Base-by-base conservation (phyloP, 768 basidiomycete genomes). In the Rubroboletus pulcherrimus region DNA sequence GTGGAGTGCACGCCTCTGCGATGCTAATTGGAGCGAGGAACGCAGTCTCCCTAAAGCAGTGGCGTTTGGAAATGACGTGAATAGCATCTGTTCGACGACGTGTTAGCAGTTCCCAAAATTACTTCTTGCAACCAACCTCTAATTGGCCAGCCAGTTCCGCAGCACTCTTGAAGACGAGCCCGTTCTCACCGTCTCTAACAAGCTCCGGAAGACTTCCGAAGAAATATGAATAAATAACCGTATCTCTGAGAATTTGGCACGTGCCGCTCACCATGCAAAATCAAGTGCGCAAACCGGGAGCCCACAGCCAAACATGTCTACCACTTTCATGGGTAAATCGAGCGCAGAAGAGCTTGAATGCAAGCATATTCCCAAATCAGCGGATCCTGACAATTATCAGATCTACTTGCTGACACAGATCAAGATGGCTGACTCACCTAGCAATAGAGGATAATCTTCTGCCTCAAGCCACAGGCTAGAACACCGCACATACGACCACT, bases 241-340 rank as follows among this genome's bases (percentile, higher is more conserved):
- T 24, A 48, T 49, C 14, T n/a, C 26, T 29, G n/a, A 7, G 9
- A 21, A 51, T 41, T 51, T 39, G n/a, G 21, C 47, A 30, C 15
- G 55, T 31, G 31, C 30, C 12, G 62, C 82, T n/a, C 58, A 95
- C 94, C 92, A 96, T 40, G 78, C 74, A 66, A 96, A 99, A 47
- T 86, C 78, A 4, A 93, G 78, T 0, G 97, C 95, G 58, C 95
- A 89, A 8, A 98, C 97, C 0, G 96, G 96, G 53, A 98, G 76
- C 5, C 88, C 88, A 63, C 95, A 98, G 5, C 97, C 97, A 74
- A 98, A 98, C 96, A 98, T 98, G 70, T 99, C 97, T 7, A 99
- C 93, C 5, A 99, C 85, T 71, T 99, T 99, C 97, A 99, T 99
- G 3, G 97, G 97, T 52, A 99, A 75, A 72, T 99, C 97, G 54